Conservation (phyloP, 2,329 filamentous ascomycete species). For the Acarospora socialis region DNA sequence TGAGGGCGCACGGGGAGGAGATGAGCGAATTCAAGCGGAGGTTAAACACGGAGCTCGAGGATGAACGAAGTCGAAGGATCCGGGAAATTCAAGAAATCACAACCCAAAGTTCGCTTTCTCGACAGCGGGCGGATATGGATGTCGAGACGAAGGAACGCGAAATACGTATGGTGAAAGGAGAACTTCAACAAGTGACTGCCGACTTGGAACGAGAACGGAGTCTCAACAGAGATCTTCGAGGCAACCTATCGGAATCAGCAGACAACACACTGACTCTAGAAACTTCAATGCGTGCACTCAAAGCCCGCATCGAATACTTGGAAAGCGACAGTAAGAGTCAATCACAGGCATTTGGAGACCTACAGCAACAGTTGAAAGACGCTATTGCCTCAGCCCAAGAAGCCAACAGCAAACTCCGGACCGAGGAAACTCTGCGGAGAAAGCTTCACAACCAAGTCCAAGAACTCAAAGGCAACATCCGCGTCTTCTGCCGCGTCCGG, state of each 20-base stretch:
- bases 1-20: constrained; percentile 52
- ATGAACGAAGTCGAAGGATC: constrained; percentile 43
- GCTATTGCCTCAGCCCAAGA: constrained; percentile 55
- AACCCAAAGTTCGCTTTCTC: constrained; percentile 32
- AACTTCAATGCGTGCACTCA: constrained; percentile 58
- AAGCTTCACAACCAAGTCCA: constrained; percentile 97
- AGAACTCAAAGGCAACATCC: constrained; percentile 94
- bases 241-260: constrained; percentile 45
- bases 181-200: constrained; percentile 28
- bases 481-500: constrained; percentile 92
- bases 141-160: constrained; percentile 42
- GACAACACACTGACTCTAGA: constrained; percentile 55
- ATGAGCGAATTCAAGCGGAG: constrained; percentile 49
- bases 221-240: constrained; percentile 43
- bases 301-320: constrained; percentile 73
- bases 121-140: constrained; percentile 28
- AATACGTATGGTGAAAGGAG: constrained; percentile 28
- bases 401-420: constrained; percentile 68
- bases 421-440: constrained; percentile 77
- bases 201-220: constrained; percentile 49
- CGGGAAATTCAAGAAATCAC: constrained; percentile 54
- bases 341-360: constrained; percentile 67
- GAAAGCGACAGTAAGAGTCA: constrained; percentile 84
- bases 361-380: constrained; percentile 67
- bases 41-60: constrained; percentile 51